Base-by-base conservation (phyloP, 2,329 filamentous ascomycete genomes). In the Penicillium digitatum region DNA sequence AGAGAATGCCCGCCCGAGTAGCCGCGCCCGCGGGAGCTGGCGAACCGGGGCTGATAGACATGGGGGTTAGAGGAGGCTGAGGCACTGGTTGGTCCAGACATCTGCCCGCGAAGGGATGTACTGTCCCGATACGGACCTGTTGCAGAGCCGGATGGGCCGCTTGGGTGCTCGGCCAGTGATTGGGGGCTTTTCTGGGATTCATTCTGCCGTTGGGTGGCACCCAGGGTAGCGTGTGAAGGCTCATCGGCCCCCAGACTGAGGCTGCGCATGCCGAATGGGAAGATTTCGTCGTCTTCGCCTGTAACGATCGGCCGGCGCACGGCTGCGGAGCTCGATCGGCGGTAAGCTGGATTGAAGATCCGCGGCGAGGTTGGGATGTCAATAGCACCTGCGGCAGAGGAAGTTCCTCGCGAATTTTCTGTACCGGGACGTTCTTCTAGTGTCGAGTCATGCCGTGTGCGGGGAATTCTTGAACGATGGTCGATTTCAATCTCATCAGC, bases 401-500 rank as follows among this genome's bases (percentile, higher is more conserved):
- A 67, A 18, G 65, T 65, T 4, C 65, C 63, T 57, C 71, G 66
- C 20, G 67, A 63, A 18, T 71, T 67, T 26, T 72, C 72, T 44
- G 72, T 66, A 44, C 65, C 70, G 3, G 69, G 53, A n/a, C 70
- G 70, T 52, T 74, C 75, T 54, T 75, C 72, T 3, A 71, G 58
- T 1, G 65, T 67, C 40, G 65, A 72, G 53, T 66, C 66, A 43
- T 63, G 66, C 26, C 69, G 69, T 29, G 66, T 64, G 48, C 64
- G 69, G 12, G 67, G 57, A 11, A 66, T 59, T 22, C 67, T 62
- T 49, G 70, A 63, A 55, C 66, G 65, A 59, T 66, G 69, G 51
- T 70, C 74, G 43, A 66, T 69, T 38, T 74, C 74, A 49, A 77
- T 73, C 66, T 90, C 88, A 61, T 90, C 87, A 40, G 86, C 85